Evolutionary conservation across 2,329 filamentous ascomycete species (phyloP).

Genomic region (Penicillium sp.): DNA sequence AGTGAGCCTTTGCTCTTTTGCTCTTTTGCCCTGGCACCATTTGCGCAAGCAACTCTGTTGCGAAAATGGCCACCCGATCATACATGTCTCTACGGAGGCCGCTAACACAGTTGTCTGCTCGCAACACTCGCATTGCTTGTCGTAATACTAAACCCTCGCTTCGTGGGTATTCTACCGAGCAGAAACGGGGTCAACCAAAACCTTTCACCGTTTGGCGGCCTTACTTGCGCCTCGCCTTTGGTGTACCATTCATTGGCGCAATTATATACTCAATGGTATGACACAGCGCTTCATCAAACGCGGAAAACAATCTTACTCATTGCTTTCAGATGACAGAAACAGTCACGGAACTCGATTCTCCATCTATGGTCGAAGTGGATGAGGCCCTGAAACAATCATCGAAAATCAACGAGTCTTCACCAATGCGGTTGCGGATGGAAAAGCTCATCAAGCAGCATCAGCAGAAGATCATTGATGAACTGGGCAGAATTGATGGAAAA

Average conservation of each 20-base stretch:
- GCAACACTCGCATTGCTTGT: slow-evolving; percentile 21
- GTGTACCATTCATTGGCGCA: slow-evolving; percentile 49
- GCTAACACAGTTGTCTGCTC: slow-evolving; percentile 27
- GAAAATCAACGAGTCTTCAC: slow-evolving; percentile 72
- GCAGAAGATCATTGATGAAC: slow-evolving; percentile 75
- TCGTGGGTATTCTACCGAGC: slow-evolving; percentile 29
- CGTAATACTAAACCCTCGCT: slow-evolving; percentile 20
- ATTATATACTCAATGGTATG: slow-evolving; percentile 54
- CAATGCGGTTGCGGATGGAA: slow-evolving; percentile 98
- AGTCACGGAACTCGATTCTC: slow-evolving; percentile 40
- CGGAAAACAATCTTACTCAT: not conserved
- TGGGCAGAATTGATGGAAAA: slow-evolving; percentile 80
- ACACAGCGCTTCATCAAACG: not conserved
- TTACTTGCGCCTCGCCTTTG: slow-evolving; percentile 50
- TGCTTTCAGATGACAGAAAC: slow-evolving; percentile 39
- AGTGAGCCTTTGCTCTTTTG: not conserved
- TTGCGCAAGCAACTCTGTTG: slow-evolving; percentile 3
- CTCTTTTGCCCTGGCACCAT: not conserved
- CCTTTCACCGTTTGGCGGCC: slow-evolving; percentile 45
- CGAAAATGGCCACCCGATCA: slow-evolving; percentile 35
- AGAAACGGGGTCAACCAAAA: slow-evolving; percentile 23
- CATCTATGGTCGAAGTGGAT: slow-evolving; percentile 82
- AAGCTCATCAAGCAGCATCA: slow-evolving; percentile 93
- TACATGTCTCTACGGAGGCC: slow-evolving; percentile 38
- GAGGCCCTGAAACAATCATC: slow-evolving; percentile 75